Evolutionary conservation across 2,329 filamentous ascomycete species (phyloP).

Genomic region (Calonectria naviculata): DNA sequence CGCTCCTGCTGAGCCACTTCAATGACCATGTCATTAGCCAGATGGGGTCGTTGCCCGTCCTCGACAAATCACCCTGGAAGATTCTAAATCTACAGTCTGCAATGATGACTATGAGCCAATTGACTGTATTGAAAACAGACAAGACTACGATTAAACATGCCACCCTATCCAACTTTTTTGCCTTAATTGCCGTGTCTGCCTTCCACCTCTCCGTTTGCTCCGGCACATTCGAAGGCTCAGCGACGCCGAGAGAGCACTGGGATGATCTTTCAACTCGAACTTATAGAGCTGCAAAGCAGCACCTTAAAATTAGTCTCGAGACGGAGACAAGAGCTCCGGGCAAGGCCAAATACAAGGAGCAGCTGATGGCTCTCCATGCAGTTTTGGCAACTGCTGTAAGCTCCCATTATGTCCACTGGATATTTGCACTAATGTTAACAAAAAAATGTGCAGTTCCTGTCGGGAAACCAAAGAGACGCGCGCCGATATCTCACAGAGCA

Average conservation of each 20-base stretch:
- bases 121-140: conserved; percentile 28
- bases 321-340: conserved; percentile 30
- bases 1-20: conserved; percentile 30
- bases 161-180: conserved; percentile 30
- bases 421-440: fast-evolving
- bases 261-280: conserved; percentile 16
- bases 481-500: conserved; percentile 35
- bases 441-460: conserved; percentile 16
- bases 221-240: conserved; percentile 11
- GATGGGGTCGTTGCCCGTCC: conserved; percentile 36
- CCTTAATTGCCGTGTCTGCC: conserved; percentile 31
- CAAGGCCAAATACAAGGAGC: conserved; percentile 36
- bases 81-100: conserved; percentile 32
- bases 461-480: conserved; percentile 28
- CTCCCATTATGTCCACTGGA: not conserved
- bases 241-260: conserved; percentile 26
- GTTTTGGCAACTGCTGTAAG: conserved; percentile 32
- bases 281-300: conserved; percentile 35
- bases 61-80: conserved; percentile 36
- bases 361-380: conserved; percentile 33
- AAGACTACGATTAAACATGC: conserved; percentile 33
- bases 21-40: conserved; percentile 36
- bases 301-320: conserved; percentile 32
- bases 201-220: conserved; percentile 30
- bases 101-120: conserved; percentile 33